These are phyloP conservation scores for Arachis monticola DNA, from an alignment of 331 rosid species.

Conservation along the genomic window DNA sequence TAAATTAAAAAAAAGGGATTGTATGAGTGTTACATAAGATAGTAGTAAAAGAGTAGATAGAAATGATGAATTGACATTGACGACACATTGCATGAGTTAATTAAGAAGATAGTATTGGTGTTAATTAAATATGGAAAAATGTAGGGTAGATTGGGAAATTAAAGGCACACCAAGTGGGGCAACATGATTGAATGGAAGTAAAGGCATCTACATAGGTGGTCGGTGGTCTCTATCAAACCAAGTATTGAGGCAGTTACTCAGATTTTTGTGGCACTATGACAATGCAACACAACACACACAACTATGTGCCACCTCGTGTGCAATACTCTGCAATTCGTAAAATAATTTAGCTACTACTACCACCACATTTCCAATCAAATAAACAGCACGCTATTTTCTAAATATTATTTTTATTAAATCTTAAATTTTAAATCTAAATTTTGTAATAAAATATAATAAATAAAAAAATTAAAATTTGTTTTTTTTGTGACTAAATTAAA, in stretches of 20 bases:
- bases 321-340: no score
- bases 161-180: slow-evolving; percentile 39
- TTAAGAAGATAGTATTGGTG: slow-evolving; percentile 8
- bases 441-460: no score
- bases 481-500: no score
- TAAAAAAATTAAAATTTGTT: no score
- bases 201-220: slow-evolving; percentile 4
- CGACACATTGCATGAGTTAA: slow-evolving; percentile 1
- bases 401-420: no score
- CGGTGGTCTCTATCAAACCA: slow-evolving; percentile 6
- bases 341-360: no score
- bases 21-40: background rate
- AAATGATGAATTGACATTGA: slow-evolving; percentile 25
- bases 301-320: no score
- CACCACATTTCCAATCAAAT: no score
- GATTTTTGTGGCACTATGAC: background rate
- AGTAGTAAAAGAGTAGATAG: background rate
- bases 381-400: no score
- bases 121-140: slow-evolving; percentile 16
- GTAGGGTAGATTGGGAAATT: slow-evolving; percentile 36
- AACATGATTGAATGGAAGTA: slow-evolving; percentile 30
- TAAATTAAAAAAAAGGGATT: background rate
- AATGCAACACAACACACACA: no score
- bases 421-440: no score
- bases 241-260: background rate